Conservation (phyloP, 352 stramenopile species). For the Aphanomyces stellatus region DNA sequence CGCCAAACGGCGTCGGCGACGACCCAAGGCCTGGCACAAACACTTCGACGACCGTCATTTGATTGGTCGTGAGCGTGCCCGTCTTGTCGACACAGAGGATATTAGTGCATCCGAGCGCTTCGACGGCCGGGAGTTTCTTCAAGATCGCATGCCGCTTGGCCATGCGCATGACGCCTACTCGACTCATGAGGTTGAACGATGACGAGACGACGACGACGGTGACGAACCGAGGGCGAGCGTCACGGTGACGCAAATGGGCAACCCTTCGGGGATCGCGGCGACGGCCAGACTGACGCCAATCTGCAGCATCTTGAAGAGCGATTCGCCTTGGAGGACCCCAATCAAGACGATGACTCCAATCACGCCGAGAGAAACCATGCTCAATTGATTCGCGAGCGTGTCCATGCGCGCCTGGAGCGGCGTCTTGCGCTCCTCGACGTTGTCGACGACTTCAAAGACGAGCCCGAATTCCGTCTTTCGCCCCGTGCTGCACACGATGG, state of each 20-base stretch:
- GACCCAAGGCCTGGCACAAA: conserved; percentile 70
- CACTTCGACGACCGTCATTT: conserved; percentile 79
- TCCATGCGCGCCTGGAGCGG: conserved; percentile 95
- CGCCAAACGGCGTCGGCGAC: conserved; percentile 44
- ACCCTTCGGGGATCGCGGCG: conserved; percentile 63
- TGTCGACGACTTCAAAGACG: conserved; percentile 91
- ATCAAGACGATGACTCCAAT: conserved; percentile 93
- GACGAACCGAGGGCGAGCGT: conserved; percentile 41
- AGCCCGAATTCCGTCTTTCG: conserved; percentile 93
- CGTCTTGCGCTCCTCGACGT: conserved; percentile 90
- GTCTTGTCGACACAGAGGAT: conserved; percentile 93
- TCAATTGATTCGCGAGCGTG: conserved; percentile 92
- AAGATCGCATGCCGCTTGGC: conserved; percentile 78
- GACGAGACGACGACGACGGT: not conserved
- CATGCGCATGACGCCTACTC: conserved; percentile 76
- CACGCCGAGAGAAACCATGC: conserved; percentile 87
- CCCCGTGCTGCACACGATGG: conserved; percentile 92
- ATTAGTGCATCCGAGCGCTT: conserved; percentile 86
- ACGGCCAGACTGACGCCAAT: conserved; percentile 89
- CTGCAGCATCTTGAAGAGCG: conserved; percentile 93
- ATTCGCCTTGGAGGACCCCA: conserved; percentile 86
- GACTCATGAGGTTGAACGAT: not conserved
- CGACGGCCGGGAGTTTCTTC: conserved; percentile 80
- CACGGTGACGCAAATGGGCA: conserved; percentile 77
- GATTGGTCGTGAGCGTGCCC: conserved; percentile 89